Evolutionary conservation across 2,329 filamentous ascomycete species (phyloP), one percentile per base, ranked within the genome.

Genomic region (Colletotrichum simmondsii): DNA sequence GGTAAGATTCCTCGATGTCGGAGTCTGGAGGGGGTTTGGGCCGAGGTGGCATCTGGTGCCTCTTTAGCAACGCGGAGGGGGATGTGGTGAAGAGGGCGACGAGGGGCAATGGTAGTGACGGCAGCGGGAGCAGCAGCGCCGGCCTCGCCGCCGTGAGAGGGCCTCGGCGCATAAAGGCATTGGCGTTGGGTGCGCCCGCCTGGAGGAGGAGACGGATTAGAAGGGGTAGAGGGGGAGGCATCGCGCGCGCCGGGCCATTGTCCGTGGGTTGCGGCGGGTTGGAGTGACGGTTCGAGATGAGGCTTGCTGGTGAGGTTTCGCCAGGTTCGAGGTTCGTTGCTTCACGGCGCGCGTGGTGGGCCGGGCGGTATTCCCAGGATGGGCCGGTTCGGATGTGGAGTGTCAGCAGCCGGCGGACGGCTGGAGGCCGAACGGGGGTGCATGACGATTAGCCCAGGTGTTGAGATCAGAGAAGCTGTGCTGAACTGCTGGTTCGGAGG

Each of bases 1-100:
- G 88, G 83, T 97, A 98, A 54, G 88, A 89, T 79, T 98, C 94
- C 69, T 92, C 91, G 76, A 98, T 91, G 65, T 98, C 95, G 22
- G 88, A 85, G 76, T 98, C 95, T 14, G 92, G 88, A 24, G 97
- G 90, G 14, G 91, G 88, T 73, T 87, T 89, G 16, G 93, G 92
- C 4, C 95, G 91, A 6, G 95, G 92, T 1, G 96, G 95, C 79
- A 97, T 86, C 66, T 89, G 59, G 56, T 73, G 71, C 71, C 70
- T 89, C 79, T 93, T 93, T 62, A 78, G 77, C 62, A 78, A 73
- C 24, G 72, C 54, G 61, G 76, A 32, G n/a, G 78, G 61, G 59
- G 81, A 79, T 70, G 78, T 79, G 58, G 79, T 81, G 77, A 85
- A 81, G 68, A 78, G 71, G 30, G 74, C 71, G 60, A 73, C 56